Evolutionary conservation across 2,329 filamentous ascomycete genomes (phyloP), one percentile per base, ranked within the genome.

Genomic region (Elsinoe fawcettii): DNA sequence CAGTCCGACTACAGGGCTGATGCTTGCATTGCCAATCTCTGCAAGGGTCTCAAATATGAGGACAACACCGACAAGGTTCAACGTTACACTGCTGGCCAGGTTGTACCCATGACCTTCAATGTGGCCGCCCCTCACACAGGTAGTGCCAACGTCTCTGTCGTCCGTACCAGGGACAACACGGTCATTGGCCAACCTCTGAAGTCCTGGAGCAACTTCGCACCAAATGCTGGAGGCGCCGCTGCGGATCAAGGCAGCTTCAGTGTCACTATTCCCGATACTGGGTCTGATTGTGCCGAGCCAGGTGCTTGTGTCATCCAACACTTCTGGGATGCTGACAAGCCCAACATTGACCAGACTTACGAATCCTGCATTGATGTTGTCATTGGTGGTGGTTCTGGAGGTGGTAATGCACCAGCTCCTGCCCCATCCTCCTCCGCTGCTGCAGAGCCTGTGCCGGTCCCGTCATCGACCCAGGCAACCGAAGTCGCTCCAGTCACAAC

Each of bases 321-420:
- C 80, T 83, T 74, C 69, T 85, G 82, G 82, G 74, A 82, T 60
- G 80, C 80, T 14, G 49, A 54, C 46, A 58, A 32, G 44, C 63
- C 70, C 12, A 72, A 70, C 56, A 77, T 80, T 60, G 64, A 78
- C 58, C 82, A 85, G 74, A 84, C 81, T 9, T 85, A 85, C 66
- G 79, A 83, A 72, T 76, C 77, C 51, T 85, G 82, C 69, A 72
- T 84, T 54, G 82, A 85, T 65, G 84, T 86, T 65, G 74, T 68
- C 41, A 68, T 77, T 58, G 66, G 67, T 51, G 71, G 61, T 23
- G 51, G 67, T 43, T 64, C 25, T 23, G 36, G 34, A 18, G 20
- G 23, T 32, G 44, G 34, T 6, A 16, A 23, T 32, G 44, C 37
- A 7, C 47, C 56, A 43, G 46, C 46, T 1, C 46, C 57, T 5